These are phyloP conservation scores for Ustilago vetiveriae DNA, from an alignment of 1,284 basidiomycete species.

Conservation along the genomic window DNA sequence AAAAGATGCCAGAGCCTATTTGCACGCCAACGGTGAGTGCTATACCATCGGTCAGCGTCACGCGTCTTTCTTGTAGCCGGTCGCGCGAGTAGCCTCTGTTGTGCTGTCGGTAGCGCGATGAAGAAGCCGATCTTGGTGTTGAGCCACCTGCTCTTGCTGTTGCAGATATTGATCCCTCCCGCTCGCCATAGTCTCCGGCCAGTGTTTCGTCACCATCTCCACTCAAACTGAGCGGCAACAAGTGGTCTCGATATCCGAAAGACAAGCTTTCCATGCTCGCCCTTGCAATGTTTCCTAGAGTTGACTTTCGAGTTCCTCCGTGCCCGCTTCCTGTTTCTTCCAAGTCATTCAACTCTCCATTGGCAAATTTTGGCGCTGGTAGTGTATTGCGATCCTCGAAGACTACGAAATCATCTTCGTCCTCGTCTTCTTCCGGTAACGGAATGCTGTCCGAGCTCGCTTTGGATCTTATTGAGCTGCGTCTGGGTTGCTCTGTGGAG, in stretches of 20 bases:
- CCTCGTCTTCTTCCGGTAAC: constrained; percentile 40
- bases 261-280: constrained; percentile 54
- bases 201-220: constrained; percentile 47
- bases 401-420: constrained; percentile 58
- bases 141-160: constrained; percentile 1
- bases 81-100: constrained; percentile 20
- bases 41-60: constrained; percentile 44
- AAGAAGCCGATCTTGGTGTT: constrained; percentile 1
- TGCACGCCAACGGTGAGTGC: constrained; percentile 64
- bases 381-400: constrained; percentile 38
- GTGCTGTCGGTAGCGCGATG: constrained; percentile 11
- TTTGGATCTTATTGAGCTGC: constrained; percentile 4
- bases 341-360: constrained; percentile 20
- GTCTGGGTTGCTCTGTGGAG: constrained; percentile 6
- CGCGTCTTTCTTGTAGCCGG: constrained; percentile 13
- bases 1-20: constrained; percentile 65
- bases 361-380: constrained; percentile 20
- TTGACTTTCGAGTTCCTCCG: not conserved
- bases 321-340: not conserved
- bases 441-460: constrained; percentile 34
- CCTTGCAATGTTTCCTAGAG: constrained; percentile 11
- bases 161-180: constrained; percentile 34
- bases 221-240: constrained; percentile 53
- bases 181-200: constrained; percentile 49
- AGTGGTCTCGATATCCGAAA: constrained; percentile 56